Evolutionary conservation across 2,329 filamentous ascomycete species (phyloP).

Genomic region (Ophiostoma novo-ulmi): DNA sequence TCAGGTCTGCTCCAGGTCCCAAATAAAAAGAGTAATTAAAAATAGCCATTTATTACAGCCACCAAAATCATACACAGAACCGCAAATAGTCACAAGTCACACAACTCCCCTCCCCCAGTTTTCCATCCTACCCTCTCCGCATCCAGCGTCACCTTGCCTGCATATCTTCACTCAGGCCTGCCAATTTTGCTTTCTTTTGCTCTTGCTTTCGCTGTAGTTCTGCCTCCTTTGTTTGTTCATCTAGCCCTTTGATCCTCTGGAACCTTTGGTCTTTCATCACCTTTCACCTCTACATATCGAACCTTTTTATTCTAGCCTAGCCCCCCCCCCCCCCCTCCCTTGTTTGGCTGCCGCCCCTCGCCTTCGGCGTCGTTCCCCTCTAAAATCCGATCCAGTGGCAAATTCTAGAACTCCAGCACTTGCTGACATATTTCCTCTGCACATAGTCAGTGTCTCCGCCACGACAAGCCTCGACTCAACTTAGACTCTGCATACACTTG

Average conservation of each 20-base stretch:
- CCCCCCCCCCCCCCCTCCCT: conserved; percentile 1
- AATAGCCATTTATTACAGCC: background rate
- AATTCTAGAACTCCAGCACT: conserved; percentile 19
- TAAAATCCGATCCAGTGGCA: conserved; percentile 25
- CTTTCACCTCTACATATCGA: background rate
- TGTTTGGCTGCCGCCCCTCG: conserved; percentile 18
- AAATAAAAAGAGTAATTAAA: background rate
- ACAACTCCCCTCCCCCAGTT: conserved; percentile 10
- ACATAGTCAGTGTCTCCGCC: conserved; percentile 2
- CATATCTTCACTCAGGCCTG: background rate
- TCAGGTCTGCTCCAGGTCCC: conserved; percentile 10
- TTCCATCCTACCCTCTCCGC: conserved; percentile 15
- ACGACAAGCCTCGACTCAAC: conserved; percentile 5
- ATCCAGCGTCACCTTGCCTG: conserved; percentile 11
- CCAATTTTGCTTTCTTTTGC: background rate
- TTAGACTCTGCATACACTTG: conserved; percentile 19
- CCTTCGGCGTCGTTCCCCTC: conserved; percentile 17
- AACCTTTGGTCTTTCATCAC: background rate
- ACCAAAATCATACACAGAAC: background rate
- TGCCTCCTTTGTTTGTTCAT: background rate
- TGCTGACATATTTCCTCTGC: conserved; percentile 22
- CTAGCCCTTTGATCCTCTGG: background rate
- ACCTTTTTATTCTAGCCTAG: conserved; percentile 13
- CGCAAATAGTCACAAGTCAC: conserved; percentile 11
- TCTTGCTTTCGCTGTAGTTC: background rate